Conservation (phyloP, 2,329 filamentous ascomycete genomes). For the Huntiella savannae region DNA sequence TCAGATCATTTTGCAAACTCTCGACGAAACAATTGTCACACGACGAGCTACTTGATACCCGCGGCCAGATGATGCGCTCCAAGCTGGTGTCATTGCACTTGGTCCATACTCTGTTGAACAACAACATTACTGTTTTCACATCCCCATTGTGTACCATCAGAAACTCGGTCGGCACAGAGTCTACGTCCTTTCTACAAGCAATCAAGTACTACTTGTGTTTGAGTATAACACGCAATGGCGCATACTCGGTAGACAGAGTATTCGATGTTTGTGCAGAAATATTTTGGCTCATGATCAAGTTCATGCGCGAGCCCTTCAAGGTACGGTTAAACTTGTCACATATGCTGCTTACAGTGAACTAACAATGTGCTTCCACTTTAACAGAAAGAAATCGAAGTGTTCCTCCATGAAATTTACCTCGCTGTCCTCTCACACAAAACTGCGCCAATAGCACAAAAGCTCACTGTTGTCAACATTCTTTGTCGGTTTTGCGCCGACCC, state of each 20-base stretch:
- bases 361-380: neutral
- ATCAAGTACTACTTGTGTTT: constrained; percentile 94
- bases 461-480: constrained; percentile 74
- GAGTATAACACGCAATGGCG: constrained; percentile 83
- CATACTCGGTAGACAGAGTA: constrained; percentile 76
- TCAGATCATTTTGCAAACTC: constrained; percentile 91
- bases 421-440: constrained; percentile 75
- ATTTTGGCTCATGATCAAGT: constrained; percentile 93
- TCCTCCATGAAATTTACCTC: constrained; percentile 92
- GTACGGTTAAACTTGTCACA: constrained; percentile 22
- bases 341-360: neutral
- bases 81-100: constrained; percentile 91
- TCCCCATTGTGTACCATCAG: constrained; percentile 84
- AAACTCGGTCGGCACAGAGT: constrained; percentile 72
- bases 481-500: constrained; percentile 72
- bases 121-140: constrained; percentile 77
- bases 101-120: constrained; percentile 87
- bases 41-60: constrained; percentile 82
- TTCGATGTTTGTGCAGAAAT: constrained; percentile 95
- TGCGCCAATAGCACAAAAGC: constrained; percentile 76
- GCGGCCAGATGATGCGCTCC: constrained; percentile 89
- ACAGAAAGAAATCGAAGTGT: constrained; percentile 91
- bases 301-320: constrained; percentile 87
- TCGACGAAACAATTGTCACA: constrained; percentile 80
- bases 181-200: constrained; percentile 80